Evolutionary conservation across 805 yeast genomes (phyloP).

Genomic region (Novakomyces olei): DNA sequence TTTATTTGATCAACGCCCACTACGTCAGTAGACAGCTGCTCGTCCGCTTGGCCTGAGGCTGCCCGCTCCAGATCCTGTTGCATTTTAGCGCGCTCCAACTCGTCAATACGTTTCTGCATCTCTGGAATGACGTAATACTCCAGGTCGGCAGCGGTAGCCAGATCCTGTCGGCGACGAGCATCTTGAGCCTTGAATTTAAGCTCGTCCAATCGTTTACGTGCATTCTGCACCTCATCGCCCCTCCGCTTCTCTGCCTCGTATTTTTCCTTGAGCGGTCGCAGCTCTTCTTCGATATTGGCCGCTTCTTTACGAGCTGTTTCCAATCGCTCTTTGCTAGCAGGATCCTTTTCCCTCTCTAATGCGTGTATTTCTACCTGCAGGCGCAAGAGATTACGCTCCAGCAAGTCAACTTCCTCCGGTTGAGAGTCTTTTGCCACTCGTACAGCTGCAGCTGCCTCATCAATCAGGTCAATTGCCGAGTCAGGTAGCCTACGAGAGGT

Average conservation of each 20-base stretch:
- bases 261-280: conserved; percentile 66
- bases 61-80: conserved; percentile 19
- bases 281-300: conserved; percentile 65
- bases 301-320: conserved; percentile 54
- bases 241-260: conserved; percentile 74
- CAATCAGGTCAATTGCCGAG: conserved; percentile 88
- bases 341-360: conserved; percentile 70
- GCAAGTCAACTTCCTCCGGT: conserved; percentile 85
- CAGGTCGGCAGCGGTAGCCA: conserved; percentile 83
- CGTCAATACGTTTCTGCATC: conserved; percentile 47
- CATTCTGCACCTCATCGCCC: conserved; percentile 69
- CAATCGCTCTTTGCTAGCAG: conserved; percentile 60
- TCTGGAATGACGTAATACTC: conserved; percentile 96
- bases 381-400: conserved; percentile 79
- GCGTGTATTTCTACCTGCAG: conserved; percentile 93
- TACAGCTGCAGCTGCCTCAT: conserved; percentile 89
- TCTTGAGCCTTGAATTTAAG: conserved; percentile 79
- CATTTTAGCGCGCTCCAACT: conserved; percentile 59
- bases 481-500: conserved; percentile 93
- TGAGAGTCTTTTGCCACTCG: conserved; percentile 96
- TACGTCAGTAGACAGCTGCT: conserved; percentile 60
- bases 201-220: conserved; percentile 80
- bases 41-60: conserved; percentile 19
- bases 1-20: conserved; percentile 83
- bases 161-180: conserved; percentile 93